Percentiles rank a stretch among this genome's conserved stretches.
Conservation (phyloP, 1,139 yeast species). For the Saccharomyces hybrid region DNA sequence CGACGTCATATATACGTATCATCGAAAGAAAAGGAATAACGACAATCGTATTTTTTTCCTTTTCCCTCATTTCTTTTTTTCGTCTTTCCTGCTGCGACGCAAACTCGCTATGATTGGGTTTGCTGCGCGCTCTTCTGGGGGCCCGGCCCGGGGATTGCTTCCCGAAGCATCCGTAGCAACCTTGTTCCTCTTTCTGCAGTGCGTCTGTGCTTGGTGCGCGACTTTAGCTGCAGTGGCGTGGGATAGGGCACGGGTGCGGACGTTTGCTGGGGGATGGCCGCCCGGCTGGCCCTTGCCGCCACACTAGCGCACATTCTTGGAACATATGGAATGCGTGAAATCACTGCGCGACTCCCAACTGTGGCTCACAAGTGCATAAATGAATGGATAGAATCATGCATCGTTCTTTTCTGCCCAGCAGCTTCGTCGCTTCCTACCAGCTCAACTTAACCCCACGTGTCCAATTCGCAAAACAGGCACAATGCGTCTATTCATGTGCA, state of each 20-base stretch:
- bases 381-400: neutral
- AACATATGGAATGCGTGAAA: neutral
- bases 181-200: neutral
- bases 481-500: neutral
- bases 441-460: neutral
- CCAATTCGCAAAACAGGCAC: neutral
- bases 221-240: neutral
- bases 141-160: neutral
- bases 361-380: neutral
- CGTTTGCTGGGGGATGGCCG: neutral
- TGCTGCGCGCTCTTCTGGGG: neutral
- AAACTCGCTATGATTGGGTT: neutral
- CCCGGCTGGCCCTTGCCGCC: neutral
- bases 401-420: neutral
- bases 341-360: neutral
- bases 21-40: neutral
- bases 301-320: neutral
- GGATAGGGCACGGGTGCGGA: neutral
- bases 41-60: neutral
- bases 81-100: neutral
- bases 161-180: neutral
- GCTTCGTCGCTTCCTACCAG: neutral
- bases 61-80: neutral
- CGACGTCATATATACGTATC: slow-evolving; percentile 1
- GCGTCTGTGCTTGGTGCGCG: neutral